Evolutionary conservation across 805 yeast genomes (phyloP).

Genomic region (Candida parachauliodes): DNA sequence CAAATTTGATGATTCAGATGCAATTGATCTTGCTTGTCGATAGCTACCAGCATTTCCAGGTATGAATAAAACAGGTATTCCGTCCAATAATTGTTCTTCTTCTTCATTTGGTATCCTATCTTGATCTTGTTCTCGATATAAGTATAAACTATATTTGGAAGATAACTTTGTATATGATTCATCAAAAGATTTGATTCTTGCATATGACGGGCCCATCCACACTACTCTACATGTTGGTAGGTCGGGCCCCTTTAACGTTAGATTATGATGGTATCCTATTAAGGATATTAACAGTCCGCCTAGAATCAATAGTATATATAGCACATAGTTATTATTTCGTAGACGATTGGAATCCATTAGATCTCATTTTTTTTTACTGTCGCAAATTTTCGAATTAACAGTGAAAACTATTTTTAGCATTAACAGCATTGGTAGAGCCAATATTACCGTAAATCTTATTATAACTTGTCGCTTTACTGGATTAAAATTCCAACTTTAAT

Average conservation of each 20-base stretch:
- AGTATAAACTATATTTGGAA: constrained; percentile 75
- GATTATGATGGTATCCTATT: constrained; percentile 13
- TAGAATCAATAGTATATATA: constrained; percentile 13
- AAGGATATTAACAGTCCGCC: constrained; percentile 12
- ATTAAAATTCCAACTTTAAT: no score
- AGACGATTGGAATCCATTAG: constrained; percentile 8
- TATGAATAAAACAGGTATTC: constrained; percentile 86
- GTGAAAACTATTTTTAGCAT: no score
- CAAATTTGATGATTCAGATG: constrained; percentile 67
- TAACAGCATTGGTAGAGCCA: no score
- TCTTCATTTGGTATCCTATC: constrained; percentile 49
- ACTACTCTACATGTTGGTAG: constrained; percentile 56
- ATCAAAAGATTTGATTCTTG: constrained; percentile 70
- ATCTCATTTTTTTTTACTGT: no score
- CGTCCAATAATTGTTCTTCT: constrained; percentile 40
- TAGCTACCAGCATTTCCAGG: constrained; percentile 98
- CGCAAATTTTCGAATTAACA: no score
- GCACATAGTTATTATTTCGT: constrained; percentile 10
- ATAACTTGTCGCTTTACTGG: no score
- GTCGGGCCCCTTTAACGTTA: constrained; percentile 27
- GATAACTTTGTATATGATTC: constrained; percentile 66
- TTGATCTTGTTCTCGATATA: constrained; percentile 79
- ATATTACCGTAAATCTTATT: no score
- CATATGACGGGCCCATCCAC: constrained; percentile 82
- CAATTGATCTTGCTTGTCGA: constrained; percentile 87